A percentile compares a stretch with the other conserved stretches of the same genome.
Conservation (phyloP, 371 early-diverging fungal species). For the Mucor irregularis region DNA sequence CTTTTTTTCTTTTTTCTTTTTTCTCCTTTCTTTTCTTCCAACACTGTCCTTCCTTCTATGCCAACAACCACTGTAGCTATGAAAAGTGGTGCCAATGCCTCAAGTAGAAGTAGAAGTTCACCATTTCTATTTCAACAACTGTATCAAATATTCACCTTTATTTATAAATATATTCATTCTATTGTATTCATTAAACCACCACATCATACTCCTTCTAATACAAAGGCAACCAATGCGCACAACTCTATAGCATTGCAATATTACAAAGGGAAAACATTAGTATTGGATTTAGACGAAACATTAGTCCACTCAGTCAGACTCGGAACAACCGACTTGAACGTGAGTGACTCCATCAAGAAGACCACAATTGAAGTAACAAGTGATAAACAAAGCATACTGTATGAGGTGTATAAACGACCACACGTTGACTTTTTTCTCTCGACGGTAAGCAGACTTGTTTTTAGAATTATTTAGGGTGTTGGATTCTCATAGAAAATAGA, state of each 20-base stretch:
- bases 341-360: constrained; percentile 25
- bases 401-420: constrained; percentile 95
- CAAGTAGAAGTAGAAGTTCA: neutral
- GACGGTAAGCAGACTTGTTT: too few relatives aligned
- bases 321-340: constrained; percentile 18
- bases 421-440: constrained; percentile 90
- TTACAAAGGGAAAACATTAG: constrained; percentile 75
- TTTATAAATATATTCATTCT: constrained; percentile 3
- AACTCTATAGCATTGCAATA: constrained; percentile 21
- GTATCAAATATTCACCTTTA: neutral
- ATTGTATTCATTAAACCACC: constrained; percentile 5
- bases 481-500: too few relatives aligned
- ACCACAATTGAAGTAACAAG: constrained; percentile 83
- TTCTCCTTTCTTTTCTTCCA: too few relatives aligned
- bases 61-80: too few relatives aligned
- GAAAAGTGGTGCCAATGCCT: too few relatives aligned
- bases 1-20: too few relatives aligned
- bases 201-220: constrained; percentile 5
- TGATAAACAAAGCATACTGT: constrained; percentile 86
- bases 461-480: too few relatives aligned
- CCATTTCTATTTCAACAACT: constrained; percentile 11
- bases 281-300: constrained; percentile 96
- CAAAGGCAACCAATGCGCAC: constrained; percentile 5
- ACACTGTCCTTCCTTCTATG: too few relatives aligned
- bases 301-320: constrained; percentile 83